These are phyloP conservation scores for Heteromeles arbutifolia DNA, from an alignment of 306 rosid species.

Conservation along the genomic window DNA sequence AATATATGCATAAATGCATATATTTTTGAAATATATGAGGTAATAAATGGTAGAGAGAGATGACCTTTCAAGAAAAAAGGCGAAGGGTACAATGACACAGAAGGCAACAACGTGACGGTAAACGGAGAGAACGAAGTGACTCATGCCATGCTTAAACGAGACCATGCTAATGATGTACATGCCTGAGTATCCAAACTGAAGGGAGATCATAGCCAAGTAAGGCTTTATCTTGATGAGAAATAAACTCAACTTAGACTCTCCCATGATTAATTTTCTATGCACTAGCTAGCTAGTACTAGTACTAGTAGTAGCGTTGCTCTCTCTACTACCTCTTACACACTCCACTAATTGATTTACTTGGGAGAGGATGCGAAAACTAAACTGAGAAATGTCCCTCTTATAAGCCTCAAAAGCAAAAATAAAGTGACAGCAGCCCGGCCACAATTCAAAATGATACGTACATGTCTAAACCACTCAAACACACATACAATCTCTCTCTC, in stretches of 20 bases:
- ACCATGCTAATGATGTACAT: conserved; percentile 88
- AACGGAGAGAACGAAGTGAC: conserved; percentile 73
- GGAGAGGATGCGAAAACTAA: conserved; percentile 7
- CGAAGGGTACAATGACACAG: conserved; percentile 65
- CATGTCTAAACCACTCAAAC: conserved; percentile 37
- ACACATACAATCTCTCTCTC: conserved; percentile 20
- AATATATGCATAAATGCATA: neutral
- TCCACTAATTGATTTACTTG: neutral
- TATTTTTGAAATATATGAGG: neutral
- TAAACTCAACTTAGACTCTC: conserved; percentile 18
- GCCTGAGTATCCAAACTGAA: conserved; percentile 90
- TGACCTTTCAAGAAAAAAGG: conserved; percentile 74
- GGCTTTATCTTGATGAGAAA: conserved; percentile 49
- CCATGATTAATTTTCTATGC: conserved; percentile 28
- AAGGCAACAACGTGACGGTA: conserved; percentile 84
- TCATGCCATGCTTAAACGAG: conserved; percentile 87
- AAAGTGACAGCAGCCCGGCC: conserved; percentile 14
- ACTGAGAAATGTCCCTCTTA: conserved; percentile 32
- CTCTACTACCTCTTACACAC: neutral
- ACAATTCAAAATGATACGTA: conserved; percentile 26
- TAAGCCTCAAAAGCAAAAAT: conserved; percentile 26
- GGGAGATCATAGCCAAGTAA: conserved; percentile 72
- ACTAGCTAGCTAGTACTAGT: neutral
- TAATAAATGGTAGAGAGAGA: neutral
- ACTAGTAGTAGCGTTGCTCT: conserved; percentile 1